These are phyloP conservation scores for Linum lewisii DNA, from an alignment of 345 rosid genomes.

Conservation along the genomic window DNA sequence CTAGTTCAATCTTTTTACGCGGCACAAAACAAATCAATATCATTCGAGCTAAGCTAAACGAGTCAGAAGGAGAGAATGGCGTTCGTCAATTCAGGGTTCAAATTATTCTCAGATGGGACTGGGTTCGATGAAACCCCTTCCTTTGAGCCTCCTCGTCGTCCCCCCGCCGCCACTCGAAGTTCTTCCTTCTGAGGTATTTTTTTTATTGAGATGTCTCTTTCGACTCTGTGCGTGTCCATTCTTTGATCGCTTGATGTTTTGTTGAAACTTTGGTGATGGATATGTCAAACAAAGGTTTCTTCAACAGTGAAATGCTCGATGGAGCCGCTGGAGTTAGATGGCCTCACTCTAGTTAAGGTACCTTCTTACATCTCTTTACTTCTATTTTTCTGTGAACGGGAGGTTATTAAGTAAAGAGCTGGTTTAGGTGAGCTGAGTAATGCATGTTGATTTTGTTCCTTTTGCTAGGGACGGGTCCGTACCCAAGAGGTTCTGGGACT, in stretches of 20 bases:
- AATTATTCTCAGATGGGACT: conserved; percentile 27
- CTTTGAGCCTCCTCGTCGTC: conserved; percentile 40
- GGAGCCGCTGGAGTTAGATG: conserved; percentile 46
- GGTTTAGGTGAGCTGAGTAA: neutral
- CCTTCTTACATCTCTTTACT: neutral
- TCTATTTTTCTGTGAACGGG: neutral
- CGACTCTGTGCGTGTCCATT: neutral
- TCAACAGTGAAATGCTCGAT: conserved; percentile 32
- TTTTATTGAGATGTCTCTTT: too few relatives aligned
- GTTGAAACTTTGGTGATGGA: neutral
- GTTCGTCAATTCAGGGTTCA: conserved; percentile 14
- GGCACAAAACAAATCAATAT: too few relatives aligned
- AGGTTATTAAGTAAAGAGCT: neutral
- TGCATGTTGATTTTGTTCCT: neutral
- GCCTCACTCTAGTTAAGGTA: conserved; percentile 66
- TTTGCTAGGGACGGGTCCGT: conserved; percentile 67
- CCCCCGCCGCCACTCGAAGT: conserved; percentile 73
- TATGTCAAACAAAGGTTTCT: conserved; percentile 31
- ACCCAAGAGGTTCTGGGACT: conserved; percentile 76
- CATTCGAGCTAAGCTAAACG: too few relatives aligned
- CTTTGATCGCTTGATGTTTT: conserved; percentile 1
- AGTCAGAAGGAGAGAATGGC: neutral
- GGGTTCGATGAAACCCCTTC: conserved; percentile 42
- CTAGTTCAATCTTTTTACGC: too few relatives aligned
- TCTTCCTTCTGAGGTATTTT: conserved; percentile 45